phyloP scores from a whole-genome alignment of 140 eudicot species.

The Flaveria floridana region DNA sequence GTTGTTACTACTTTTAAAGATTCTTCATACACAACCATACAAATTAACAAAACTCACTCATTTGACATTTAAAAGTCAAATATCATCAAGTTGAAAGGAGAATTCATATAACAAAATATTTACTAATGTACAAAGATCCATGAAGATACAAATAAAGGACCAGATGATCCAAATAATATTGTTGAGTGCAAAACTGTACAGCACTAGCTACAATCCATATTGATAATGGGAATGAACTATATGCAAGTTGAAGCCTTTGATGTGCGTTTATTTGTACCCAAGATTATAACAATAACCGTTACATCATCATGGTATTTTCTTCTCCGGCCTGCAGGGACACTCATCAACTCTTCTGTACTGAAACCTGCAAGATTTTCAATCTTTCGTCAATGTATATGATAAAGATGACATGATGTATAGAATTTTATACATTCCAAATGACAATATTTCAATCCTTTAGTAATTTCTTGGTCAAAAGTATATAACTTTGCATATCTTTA shows the following conservation, averaged over 20 bases:
- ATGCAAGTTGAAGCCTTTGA: constrained; percentile 85
- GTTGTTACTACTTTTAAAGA: constrained; percentile 26
- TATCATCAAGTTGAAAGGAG: background rate
- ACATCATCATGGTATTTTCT: constrained; percentile 94
- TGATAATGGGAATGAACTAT: constrained; percentile 28
- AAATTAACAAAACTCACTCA: background rate
- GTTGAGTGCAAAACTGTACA: constrained; percentile 36
- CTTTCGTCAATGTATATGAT: background rate
- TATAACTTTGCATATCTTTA: constrained; percentile 22
- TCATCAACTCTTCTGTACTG: constrained; percentile 77
- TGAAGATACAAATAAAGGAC: constrained; percentile 21
- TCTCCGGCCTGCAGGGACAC: constrained; percentile 87
- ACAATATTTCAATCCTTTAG: background rate
- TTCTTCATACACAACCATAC: constrained; percentile 32
- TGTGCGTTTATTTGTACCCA: constrained; percentile 79
- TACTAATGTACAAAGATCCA: constrained; percentile 27
- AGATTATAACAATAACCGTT: constrained; percentile 77
- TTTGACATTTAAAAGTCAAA: constrained; percentile 23
- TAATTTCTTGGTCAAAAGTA: constrained; percentile 28
- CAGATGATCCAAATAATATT: constrained; percentile 24
- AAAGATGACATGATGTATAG: constrained; percentile 2
- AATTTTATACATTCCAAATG: background rate
- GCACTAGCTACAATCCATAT: constrained; percentile 28
- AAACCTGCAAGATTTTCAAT: constrained; percentile 54
- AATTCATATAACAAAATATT: constrained; percentile 19